A percentile compares a stretch with the other conserved stretches of the same genome.
These are phyloP conservation scores for Stipa capillata DNA, from an alignment of 176 grass and related monocot species.

Conservation along the genomic window DNA sequence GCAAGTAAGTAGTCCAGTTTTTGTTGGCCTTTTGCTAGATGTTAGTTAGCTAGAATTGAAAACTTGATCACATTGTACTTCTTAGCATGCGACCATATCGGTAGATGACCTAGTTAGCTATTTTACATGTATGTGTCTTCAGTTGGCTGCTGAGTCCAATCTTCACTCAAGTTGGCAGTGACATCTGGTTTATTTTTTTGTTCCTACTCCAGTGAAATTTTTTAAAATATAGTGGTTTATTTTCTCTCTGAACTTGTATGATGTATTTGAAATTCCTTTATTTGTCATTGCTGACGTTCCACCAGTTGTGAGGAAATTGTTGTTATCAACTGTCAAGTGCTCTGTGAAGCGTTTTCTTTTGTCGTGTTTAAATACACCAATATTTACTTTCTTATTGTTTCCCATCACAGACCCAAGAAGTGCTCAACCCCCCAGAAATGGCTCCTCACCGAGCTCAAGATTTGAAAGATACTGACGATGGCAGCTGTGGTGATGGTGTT, in stretches of 20 bases:
- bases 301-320: not conserved
- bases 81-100: not conserved
- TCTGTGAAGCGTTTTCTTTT: not conserved
- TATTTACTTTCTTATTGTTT: slow-evolving; percentile 19
- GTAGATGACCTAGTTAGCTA: not conserved
- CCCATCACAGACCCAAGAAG: slow-evolving; percentile 7
- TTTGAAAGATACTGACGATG: slow-evolving; percentile 20
- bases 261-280: not conserved
- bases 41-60: not conserved
- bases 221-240: not conserved
- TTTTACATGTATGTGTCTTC: not conserved
- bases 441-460: slow-evolving; percentile 6
- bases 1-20: slow-evolving; percentile 34
- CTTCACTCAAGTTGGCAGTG: not conserved
- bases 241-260: not conserved
- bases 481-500: not conserved
- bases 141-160: not conserved
- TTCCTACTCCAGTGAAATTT: not conserved
- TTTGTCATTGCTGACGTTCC: not conserved
- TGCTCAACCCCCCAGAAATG: slow-evolving; percentile 10
- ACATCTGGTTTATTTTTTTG: not conserved
- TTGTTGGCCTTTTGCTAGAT: not conserved
- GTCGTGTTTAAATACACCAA: not conserved
- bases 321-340: not conserved
- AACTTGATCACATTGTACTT: not conserved